Percentiles rank a stretch among this genome's conserved stretches.
These are phyloP conservation scores for Cryptosporidium felis DNA, from an alignment of 169 alveolate genomes.

Conservation along the genomic window DNA sequence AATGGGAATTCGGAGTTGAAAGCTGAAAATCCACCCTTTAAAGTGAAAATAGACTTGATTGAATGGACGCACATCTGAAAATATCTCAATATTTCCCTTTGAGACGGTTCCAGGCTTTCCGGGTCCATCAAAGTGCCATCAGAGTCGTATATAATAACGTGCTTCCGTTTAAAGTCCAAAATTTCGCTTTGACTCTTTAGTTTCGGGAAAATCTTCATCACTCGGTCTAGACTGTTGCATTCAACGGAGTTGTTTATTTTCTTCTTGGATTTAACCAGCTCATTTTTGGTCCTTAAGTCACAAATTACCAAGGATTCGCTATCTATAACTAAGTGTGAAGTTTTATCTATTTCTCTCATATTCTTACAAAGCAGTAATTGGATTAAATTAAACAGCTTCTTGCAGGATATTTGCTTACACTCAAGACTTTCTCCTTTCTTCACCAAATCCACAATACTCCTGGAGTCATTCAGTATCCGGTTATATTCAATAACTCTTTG, in stretches of 20 bases:
- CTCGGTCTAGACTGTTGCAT: constrained; percentile 28
- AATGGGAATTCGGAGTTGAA: constrained; percentile 40
- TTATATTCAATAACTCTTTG: constrained; percentile 13
- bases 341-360: not conserved
- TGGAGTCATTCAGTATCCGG: not conserved
- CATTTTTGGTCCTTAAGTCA: constrained; percentile 23
- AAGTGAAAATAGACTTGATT: constrained; percentile 9
- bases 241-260: constrained; percentile 32
- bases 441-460: not conserved
- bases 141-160: constrained; percentile 20
- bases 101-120: not conserved
- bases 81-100: constrained; percentile 20
- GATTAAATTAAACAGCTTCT: constrained; percentile 6
- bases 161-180: not conserved
- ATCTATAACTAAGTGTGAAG: not conserved
- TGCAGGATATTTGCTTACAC: constrained; percentile 15
- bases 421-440: constrained; percentile 1
- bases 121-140: not conserved
- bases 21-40: constrained; percentile 19
- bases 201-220: not conserved
- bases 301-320: not conserved
- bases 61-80: constrained; percentile 2
- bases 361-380: constrained; percentile 15
- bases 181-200: not conserved
- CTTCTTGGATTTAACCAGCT: not conserved